These are phyloP conservation scores for Sphaerulina populicola DNA, from an alignment of 2,329 filamentous ascomycete genomes.

Conservation along the genomic window DNA sequence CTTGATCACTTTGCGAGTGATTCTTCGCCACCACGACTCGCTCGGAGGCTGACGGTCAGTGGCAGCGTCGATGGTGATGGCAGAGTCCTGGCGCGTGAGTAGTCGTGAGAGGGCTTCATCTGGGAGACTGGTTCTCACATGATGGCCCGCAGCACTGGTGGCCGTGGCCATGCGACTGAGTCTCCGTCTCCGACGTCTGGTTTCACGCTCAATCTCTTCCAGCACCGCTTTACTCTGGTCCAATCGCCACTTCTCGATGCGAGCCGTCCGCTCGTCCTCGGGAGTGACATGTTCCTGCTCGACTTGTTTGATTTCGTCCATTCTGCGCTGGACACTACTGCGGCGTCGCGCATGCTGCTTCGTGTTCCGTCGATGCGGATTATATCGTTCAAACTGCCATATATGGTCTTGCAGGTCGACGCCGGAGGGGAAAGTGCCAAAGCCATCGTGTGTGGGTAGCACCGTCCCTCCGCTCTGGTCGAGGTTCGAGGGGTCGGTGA, in stretches of 20 bases:
- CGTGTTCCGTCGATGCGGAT: conserved; percentile 55
- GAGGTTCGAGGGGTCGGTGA: conserved; percentile 40
- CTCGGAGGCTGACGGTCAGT: conserved; percentile 32
- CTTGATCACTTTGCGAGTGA: conserved; percentile 77
- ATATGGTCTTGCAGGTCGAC: conserved; percentile 67
- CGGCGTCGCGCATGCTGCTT: conserved; percentile 46
- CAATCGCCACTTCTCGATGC: conserved; percentile 85
- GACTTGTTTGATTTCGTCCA: conserved; percentile 50
- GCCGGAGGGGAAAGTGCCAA: conserved; percentile 65
- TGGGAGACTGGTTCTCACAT: conserved; percentile 12
- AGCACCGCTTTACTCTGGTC: conserved; percentile 81
- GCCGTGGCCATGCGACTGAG: conserved; percentile 49
- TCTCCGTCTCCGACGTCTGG: conserved; percentile 53
- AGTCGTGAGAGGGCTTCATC: conserved; percentile 16
- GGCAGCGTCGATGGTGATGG: conserved; percentile 16
- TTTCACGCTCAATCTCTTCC: conserved; percentile 84
- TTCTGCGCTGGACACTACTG: conserved; percentile 50
- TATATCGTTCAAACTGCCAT: conserved; percentile 81
- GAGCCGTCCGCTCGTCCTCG: conserved; percentile 61
- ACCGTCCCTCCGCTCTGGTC: conserved; percentile 57
- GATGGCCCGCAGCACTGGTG: conserved; percentile 2
- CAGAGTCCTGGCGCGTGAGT: conserved; percentile 23
- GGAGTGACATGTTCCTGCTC: conserved; percentile 49
- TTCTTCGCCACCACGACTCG: conserved; percentile 67
- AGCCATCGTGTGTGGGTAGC: conserved; percentile 83